A percentile compares a stretch with the other conserved stretches of the same genome.
phyloP scores from a whole-genome alignment of 805 yeast genomes.

The Candida sphagnicola region DNA sequence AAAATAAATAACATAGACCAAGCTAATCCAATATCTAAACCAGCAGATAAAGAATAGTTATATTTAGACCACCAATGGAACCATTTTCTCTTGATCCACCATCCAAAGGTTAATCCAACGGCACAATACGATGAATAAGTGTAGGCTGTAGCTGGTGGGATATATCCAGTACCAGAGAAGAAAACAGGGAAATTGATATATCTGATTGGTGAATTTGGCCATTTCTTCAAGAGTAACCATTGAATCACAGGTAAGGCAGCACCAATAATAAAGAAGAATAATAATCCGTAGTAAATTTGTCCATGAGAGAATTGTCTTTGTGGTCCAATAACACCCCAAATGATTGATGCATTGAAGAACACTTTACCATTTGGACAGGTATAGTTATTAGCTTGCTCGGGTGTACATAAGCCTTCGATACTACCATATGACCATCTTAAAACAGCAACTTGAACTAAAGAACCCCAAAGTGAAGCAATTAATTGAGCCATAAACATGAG shows the following conservation, averaged over 20 bases:
- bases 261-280: constrained; percentile 39
- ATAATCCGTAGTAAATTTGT: constrained; percentile 23
- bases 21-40: constrained; percentile 43
- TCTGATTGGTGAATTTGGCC: constrained; percentile 33
- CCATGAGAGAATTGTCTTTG: constrained; percentile 17
- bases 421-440: constrained; percentile 40
- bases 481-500: constrained; percentile 40
- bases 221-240: constrained; percentile 37
- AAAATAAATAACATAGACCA: constrained; percentile 36
- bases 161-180: constrained; percentile 49
- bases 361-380: constrained; percentile 41
- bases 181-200: constrained; percentile 38
- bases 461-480: constrained; percentile 40
- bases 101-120: constrained; percentile 28
- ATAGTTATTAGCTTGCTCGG: constrained; percentile 23
- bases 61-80: constrained; percentile 44
- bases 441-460: constrained; percentile 36
- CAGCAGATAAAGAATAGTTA: constrained; percentile 43
- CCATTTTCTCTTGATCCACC: constrained; percentile 35
- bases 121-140: constrained; percentile 55
- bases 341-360: constrained; percentile 40
- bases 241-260: constrained; percentile 31
- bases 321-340: constrained; percentile 39
- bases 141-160: constrained; percentile 75
- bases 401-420: constrained; percentile 29